Conservation (phyloP, 2,329 filamentous ascomycete genomes). For the Colletotrichum cereale region DNA sequence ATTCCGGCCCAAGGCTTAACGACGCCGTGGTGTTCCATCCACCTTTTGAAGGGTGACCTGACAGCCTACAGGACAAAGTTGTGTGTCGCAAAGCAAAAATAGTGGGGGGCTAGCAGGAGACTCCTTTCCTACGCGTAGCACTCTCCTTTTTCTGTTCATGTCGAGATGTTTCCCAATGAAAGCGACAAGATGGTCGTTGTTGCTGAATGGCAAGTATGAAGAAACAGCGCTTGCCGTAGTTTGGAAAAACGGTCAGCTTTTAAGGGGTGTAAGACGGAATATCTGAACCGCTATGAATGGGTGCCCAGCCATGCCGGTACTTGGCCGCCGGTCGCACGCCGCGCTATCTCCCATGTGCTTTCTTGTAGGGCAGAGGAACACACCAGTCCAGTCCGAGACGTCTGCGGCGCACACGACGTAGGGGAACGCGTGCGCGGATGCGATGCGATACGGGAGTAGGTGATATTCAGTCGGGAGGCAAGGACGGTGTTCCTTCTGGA, state of each 20-base stretch:
- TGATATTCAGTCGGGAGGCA: not conserved
- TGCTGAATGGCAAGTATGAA: not conserved
- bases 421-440: not conserved
- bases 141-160: not conserved
- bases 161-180: not conserved
- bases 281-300: not conserved
- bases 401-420: not conserved
- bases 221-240: slow-evolving; percentile 8
- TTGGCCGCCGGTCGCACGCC: slow-evolving; percentile 31
- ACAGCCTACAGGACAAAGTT: slow-evolving; percentile 32
- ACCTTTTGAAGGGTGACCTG: slow-evolving; percentile 24
- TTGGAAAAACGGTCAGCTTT: not conserved
- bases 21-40: slow-evolving; percentile 5
- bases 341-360: slow-evolving; percentile 25
- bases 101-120: not conserved
- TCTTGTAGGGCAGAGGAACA: slow-evolving; percentile 20
- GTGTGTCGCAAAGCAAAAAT: slow-evolving; percentile 23
- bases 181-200: not conserved
- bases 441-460: not conserved
- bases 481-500: not conserved
- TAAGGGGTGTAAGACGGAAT: not conserved
- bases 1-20: slow-evolving; percentile 12
- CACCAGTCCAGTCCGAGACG: not conserved
- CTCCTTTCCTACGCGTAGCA: not conserved
- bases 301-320: slow-evolving; percentile 37